These are phyloP conservation scores for Prunus armeniaca DNA, from an alignment of 306 rosid species.

Conservation along the genomic window DNA sequence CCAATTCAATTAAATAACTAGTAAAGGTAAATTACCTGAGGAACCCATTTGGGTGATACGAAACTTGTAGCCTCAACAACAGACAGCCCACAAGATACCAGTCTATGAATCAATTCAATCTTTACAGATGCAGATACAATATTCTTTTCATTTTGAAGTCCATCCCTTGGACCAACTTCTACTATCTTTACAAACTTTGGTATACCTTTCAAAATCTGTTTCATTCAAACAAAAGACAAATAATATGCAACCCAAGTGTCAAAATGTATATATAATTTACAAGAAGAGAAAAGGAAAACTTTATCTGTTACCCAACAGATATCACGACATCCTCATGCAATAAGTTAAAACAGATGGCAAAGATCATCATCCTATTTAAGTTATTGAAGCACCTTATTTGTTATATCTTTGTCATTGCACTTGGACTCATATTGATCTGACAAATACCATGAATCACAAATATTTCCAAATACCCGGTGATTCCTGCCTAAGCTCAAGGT, in stretches of 20 bases:
- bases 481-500: constrained; percentile 38
- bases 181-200: constrained; percentile 84
- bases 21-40: constrained; percentile 56
- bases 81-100: constrained; percentile 71
- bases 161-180: constrained; percentile 98
- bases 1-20: constrained; percentile 1
- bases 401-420: constrained; percentile 23
- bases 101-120: constrained; percentile 70
- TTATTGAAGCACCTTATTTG: constrained; percentile 51
- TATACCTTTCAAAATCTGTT: constrained; percentile 54
- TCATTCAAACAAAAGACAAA: not conserved
- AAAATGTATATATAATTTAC: not conserved
- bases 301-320: not conserved
- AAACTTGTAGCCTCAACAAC: constrained; percentile 93
- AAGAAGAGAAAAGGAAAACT: not conserved
- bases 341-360: not conserved
- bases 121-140: constrained; percentile 64
- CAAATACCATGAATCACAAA: constrained; percentile 43
- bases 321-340: not conserved
- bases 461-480: constrained; percentile 31
- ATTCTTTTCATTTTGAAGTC: constrained; percentile 87
- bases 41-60: constrained; percentile 98
- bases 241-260: not conserved
- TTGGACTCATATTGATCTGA: constrained; percentile 36
- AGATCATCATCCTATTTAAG: not conserved